Evolutionary conservation across 441 rosid species (phyloP).

Genomic region (Brassica hybrid): DNA sequence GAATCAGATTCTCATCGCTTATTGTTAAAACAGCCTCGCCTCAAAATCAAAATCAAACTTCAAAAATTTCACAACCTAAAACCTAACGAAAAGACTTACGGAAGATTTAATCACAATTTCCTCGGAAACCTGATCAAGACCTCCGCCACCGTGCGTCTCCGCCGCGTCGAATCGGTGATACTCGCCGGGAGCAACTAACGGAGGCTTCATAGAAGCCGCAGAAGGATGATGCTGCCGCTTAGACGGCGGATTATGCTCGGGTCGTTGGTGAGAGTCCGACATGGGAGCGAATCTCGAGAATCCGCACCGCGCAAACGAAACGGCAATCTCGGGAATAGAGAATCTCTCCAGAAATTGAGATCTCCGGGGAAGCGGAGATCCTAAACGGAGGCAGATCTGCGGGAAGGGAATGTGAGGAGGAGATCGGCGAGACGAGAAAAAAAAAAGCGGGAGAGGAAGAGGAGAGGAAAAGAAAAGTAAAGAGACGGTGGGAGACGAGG

Average conservation of each 20-base stretch:
- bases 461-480: slow-evolving; percentile 8
- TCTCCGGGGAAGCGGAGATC: slow-evolving; percentile 30
- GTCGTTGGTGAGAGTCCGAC: slow-evolving; percentile 57
- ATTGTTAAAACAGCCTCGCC: too few relatives aligned
- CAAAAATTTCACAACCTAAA: too few relatives aligned
- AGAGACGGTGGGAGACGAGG: slow-evolving; percentile 46
- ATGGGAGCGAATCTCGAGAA: slow-evolving; percentile 46
- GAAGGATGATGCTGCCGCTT: slow-evolving; percentile 58
- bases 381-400: slow-evolving; percentile 24
- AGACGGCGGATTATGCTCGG: slow-evolving; percentile 42
- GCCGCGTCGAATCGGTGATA: slow-evolving; percentile 65
- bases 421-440: slow-evolving; percentile 33
- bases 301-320: slow-evolving; percentile 11
- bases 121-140: slow-evolving; percentile 57
- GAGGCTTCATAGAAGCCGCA: slow-evolving; percentile 67
- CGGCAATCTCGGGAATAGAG: too few relatives aligned
- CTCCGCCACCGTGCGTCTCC: slow-evolving; percentile 46
- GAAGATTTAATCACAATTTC: slow-evolving; percentile 63
- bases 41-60: background rate
- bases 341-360: slow-evolving; percentile 30
- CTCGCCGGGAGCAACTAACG: slow-evolving; percentile 64
- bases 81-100: slow-evolving; percentile 49
- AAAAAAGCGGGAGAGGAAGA: slow-evolving; percentile 58
- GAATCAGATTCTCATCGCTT: slow-evolving; percentile 33
- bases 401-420: slow-evolving; percentile 52